Conservation (phyloP, 331 rosid genomes). For the Acacia pycnantha region DNA sequence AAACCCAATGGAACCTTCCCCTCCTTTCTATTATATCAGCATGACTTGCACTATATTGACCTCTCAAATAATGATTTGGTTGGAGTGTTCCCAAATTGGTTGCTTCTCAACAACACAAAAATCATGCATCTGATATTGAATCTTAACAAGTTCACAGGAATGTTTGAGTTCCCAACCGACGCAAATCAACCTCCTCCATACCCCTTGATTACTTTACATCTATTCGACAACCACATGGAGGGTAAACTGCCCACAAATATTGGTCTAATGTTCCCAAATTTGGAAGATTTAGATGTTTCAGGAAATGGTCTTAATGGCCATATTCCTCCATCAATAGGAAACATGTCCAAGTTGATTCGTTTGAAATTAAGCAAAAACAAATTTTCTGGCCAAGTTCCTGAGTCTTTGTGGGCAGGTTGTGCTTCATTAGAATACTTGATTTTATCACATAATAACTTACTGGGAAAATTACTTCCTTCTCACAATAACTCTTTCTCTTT, state of each 20-base stretch:
- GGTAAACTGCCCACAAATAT: neutral
- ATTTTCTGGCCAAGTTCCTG: neutral
- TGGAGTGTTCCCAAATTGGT: no score
- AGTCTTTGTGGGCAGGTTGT: neutral
- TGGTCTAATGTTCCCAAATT: neutral
- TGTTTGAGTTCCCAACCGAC: no score
- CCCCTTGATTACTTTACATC: neutral
- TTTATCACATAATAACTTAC: neutral
- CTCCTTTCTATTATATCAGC: no score
- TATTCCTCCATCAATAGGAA: neutral
- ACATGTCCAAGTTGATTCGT: neutral
- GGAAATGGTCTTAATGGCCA: neutral
- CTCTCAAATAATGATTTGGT: no score
- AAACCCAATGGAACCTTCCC: no score
- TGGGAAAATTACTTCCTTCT: neutral
- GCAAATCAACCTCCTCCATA: neutral
- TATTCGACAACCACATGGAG: neutral
- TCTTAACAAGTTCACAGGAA: no score
- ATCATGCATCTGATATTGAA: no score
- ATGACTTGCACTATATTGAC: no score
- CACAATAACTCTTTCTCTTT: neutral
- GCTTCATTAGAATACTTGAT: neutral
- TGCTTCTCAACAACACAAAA: neutral
- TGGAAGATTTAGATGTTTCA: neutral
- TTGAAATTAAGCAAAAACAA: neutral